Percentiles rank a stretch among this genome's conserved stretches.
Conservation (phyloP, 2,329 filamentous ascomycete genomes). For the Aspergillus novoparasiticus region DNA sequence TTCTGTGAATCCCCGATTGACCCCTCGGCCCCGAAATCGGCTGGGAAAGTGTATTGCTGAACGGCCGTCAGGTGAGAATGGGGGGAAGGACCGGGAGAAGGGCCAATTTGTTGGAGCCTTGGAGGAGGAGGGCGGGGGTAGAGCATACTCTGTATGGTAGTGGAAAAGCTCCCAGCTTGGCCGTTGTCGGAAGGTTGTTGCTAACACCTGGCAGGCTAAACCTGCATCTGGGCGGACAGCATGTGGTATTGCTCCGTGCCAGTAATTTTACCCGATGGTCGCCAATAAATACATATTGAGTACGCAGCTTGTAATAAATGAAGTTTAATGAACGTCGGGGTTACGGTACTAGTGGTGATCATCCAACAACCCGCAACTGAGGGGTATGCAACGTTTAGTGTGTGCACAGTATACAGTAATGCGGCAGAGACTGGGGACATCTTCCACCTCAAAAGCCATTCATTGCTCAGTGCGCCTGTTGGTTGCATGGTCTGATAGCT, state of each 20-base stretch:
- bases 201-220: constrained; percentile 5
- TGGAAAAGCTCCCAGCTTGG: constrained; percentile 26
- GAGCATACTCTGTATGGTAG: constrained; percentile 14
- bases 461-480: not conserved
- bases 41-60: constrained; percentile 8
- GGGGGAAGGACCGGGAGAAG: constrained; percentile 5
- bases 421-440: not conserved
- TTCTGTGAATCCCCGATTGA: constrained; percentile 18
- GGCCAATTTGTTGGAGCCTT: constrained; percentile 7
- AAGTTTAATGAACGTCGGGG: not conserved
- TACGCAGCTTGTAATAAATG: constrained; percentile 14
- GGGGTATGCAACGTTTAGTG: constrained; percentile 23
- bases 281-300: constrained; percentile 24
- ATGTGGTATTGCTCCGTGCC: constrained; percentile 25
- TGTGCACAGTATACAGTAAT: not conserved
- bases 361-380: constrained; percentile 15
- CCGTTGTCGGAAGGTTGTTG: constrained; percentile 33
- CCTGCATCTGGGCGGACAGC: constrained; percentile 19
- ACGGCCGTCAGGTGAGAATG: constrained; percentile 1
- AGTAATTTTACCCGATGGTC: constrained; percentile 21
- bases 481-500: not conserved
- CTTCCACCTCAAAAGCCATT: not conserved
- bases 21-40: constrained; percentile 34
- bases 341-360: constrained; percentile 12
- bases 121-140: constrained; percentile 16